Conservation (phyloP, 1,139 yeast species). For the Kodamaea arcana region DNA sequence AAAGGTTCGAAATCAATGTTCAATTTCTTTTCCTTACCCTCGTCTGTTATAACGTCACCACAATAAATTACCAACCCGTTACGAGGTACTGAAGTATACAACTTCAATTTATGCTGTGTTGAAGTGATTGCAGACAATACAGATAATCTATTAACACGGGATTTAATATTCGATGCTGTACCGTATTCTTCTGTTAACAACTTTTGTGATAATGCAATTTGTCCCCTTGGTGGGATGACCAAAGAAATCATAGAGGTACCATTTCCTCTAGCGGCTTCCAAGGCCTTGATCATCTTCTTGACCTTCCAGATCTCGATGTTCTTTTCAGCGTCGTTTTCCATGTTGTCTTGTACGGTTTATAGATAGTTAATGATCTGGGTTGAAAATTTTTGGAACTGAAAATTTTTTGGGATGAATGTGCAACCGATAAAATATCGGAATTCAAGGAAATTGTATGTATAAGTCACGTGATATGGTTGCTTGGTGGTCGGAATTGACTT, state of each 20-base stretch:
- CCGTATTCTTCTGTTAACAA: constrained; percentile 98
- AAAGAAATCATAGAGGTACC: constrained; percentile 98
- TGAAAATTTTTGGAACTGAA: neutral
- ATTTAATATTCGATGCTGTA: constrained; percentile 95
- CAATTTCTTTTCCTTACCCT: constrained; percentile 94
- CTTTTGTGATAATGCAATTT: constrained; percentile 80
- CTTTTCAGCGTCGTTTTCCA: constrained; percentile 72
- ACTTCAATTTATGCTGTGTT: constrained; percentile 91
- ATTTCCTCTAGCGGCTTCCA: constrained; percentile 91
- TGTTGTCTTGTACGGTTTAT: neutral
- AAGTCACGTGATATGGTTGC: neutral
- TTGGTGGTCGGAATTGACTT: neutral
- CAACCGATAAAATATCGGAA: neutral
- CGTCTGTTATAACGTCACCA: constrained; percentile 96
- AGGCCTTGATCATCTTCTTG: constrained; percentile 82
- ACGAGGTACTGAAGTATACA: constrained; percentile 84
- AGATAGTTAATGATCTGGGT: no score
- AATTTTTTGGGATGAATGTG: neutral
- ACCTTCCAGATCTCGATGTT: constrained; percentile 99
- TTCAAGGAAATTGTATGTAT: neutral
- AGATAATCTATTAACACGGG: constrained; percentile 92
- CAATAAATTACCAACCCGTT: constrained; percentile 95
- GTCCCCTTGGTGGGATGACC: constrained; percentile 93
- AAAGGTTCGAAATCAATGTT: constrained; percentile 96
- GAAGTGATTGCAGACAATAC: constrained; percentile 96